phyloP scores from a whole-genome alignment of 495 filamentous ascomycete genomes.

The Talaromyces liani region DNA sequence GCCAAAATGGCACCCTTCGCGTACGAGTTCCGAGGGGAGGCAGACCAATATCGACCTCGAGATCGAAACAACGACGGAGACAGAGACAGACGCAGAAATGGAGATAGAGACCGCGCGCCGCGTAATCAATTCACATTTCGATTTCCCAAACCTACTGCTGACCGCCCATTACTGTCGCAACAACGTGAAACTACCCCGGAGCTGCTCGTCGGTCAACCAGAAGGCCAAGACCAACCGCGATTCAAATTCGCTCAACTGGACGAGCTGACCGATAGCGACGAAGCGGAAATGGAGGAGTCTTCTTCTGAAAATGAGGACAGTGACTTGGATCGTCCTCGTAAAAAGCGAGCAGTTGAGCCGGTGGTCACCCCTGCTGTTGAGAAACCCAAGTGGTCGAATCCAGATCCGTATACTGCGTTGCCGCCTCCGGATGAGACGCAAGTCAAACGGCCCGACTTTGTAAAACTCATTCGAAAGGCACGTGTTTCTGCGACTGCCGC shows the following conservation, averaged over 20 bases:
- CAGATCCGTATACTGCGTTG: conserved; percentile 79
- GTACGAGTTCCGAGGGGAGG: conserved; percentile 34
- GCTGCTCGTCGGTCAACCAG: conserved; percentile 20
- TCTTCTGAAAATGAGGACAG: conserved; percentile 40
- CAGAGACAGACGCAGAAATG: neutral
- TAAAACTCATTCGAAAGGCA: conserved; percentile 81
- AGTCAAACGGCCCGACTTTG: conserved; percentile 70
- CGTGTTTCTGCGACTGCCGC: conserved; percentile 39
- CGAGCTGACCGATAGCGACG: conserved; percentile 66
- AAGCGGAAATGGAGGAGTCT: conserved; percentile 57
- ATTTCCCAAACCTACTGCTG: conserved; percentile 28
- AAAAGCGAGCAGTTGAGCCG: conserved; percentile 44
- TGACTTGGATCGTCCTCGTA: conserved; percentile 37
- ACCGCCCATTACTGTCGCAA: conserved; percentile 36
- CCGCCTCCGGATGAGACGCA: conserved; percentile 62
- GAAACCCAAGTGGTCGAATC: conserved; percentile 81
- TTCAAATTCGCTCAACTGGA: conserved; percentile 42
- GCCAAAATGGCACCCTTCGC: conserved; percentile 20
- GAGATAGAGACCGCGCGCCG: conserved; percentile 19
- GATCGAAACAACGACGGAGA: neutral
- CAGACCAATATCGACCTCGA: neutral
- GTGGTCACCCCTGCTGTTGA: conserved; percentile 21
- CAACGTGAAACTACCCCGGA: conserved; percentile 33
- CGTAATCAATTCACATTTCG: conserved; percentile 41
- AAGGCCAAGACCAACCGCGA: conserved; percentile 18